These are phyloP conservation scores for Evansstolkia leycettana DNA, from an alignment of 495 filamentous ascomycete species.

Conservation along the genomic window DNA sequence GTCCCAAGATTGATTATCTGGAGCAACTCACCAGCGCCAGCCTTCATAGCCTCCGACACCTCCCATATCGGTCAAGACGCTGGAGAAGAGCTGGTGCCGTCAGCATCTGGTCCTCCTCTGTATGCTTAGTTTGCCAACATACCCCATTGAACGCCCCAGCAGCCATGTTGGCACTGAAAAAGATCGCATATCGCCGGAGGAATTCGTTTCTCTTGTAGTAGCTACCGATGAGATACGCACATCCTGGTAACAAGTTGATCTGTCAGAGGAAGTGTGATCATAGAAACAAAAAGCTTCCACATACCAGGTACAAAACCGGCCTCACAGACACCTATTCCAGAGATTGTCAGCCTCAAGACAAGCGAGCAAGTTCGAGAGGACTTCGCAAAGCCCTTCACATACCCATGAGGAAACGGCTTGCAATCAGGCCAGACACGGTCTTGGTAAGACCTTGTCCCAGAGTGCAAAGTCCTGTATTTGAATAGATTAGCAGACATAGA, in stretches of 20 bases:
- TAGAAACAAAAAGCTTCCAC: not conserved
- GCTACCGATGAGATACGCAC: conserved; percentile 36
- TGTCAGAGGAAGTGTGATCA: too few relatives aligned
- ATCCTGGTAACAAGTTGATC: conserved; percentile 5
- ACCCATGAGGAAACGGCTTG: conserved; percentile 38
- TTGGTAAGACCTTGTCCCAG: conserved; percentile 43
- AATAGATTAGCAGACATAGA: not conserved
- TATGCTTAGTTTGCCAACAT: not conserved
- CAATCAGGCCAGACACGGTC: conserved; percentile 33
- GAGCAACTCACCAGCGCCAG: conserved; percentile 16
- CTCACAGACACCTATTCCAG: conserved; percentile 24
- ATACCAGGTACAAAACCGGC: conserved; percentile 40
- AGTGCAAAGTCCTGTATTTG: conserved; percentile 20
- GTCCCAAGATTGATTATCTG: not conserved
- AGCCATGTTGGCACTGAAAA: conserved; percentile 41
- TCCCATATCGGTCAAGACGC: conserved; percentile 36
- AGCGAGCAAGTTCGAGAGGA: too few relatives aligned
- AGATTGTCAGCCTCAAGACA: too few relatives aligned
- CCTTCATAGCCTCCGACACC: conserved; percentile 25
- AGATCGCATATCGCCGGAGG: conserved; percentile 40
- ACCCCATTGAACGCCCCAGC: conserved; percentile 45
- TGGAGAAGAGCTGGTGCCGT: conserved; percentile 30
- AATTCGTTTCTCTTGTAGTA: conserved; percentile 50
- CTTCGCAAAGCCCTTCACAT: conserved; percentile 2
- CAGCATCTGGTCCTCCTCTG: conserved; percentile 1